Conservation (phyloP, 371 early-diverging fungal genomes). For the Lichtheimia ornata region DNA sequence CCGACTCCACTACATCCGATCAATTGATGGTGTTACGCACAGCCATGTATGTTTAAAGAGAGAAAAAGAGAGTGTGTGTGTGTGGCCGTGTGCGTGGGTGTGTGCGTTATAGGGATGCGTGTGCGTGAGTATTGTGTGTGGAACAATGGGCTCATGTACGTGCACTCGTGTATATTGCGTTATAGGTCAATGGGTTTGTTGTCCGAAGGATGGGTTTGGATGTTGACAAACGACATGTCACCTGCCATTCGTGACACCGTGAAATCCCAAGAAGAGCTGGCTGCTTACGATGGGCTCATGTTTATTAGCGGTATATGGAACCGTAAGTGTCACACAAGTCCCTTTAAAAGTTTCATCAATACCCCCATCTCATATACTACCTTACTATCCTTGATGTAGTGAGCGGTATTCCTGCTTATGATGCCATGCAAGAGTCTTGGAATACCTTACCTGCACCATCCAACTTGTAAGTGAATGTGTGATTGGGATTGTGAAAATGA, state of each 20-base stretch:
- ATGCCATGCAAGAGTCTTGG: conserved; percentile 30
- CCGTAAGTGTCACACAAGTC: conserved; percentile 27
- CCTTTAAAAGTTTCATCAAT: background rate
- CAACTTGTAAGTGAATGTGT: conserved; percentile 16
- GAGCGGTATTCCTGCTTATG: conserved; percentile 35
- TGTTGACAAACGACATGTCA: conserved; percentile 38
- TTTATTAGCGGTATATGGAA: conserved; percentile 48
- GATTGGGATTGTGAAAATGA: too few relatives aligned
- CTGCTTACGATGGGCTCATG: conserved; percentile 43
- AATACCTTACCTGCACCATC: conserved; percentile 24
- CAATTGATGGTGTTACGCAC: conserved; percentile 29
- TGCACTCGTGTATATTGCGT: background rate
- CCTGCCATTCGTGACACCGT: conserved; percentile 23
- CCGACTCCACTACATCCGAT: conserved; percentile 33
- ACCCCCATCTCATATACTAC: background rate
- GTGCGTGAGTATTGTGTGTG: conserved; percentile 4
- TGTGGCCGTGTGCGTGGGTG: too few relatives aligned
- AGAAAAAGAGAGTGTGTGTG: too few relatives aligned
- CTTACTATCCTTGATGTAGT: conserved; percentile 23
- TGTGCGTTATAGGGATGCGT: background rate
- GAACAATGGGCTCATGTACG: background rate
- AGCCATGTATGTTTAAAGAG: conserved; percentile 26
- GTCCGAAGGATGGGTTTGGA: conserved; percentile 46
- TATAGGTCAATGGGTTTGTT: conserved; percentile 33
- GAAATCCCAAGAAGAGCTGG: conserved; percentile 21